A percentile compares a stretch with the other conserved stretches of the same genome.
phyloP scores from a whole-genome alignment of 2,329 filamentous ascomycete species.

The Colletotrichum cordylinicola region DNA sequence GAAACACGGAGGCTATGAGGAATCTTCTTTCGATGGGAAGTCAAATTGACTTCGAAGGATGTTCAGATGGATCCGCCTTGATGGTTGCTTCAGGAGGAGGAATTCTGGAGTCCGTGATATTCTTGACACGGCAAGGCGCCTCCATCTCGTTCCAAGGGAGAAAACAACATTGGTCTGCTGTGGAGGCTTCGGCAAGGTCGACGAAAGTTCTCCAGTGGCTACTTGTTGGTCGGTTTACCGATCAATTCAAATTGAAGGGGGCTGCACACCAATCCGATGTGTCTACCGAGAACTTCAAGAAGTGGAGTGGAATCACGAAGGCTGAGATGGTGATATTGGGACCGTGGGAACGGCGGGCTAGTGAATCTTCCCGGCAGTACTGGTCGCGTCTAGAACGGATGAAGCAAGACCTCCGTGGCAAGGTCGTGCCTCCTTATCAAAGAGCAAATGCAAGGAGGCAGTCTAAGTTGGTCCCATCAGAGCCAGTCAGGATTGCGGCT shows the following conservation, averaged over 20 bases:
- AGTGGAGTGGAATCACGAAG: background rate
- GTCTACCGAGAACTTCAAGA: rapidly evolving
- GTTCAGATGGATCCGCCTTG: background rate
- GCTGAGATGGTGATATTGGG: background rate
- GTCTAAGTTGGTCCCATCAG: background rate
- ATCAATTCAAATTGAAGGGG: rapidly evolving
- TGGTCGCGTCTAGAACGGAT: background rate
- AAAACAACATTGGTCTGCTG: background rate
- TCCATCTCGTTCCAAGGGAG: rapidly evolving
- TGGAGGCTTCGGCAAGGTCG: rapidly evolving
- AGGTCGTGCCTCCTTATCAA: background rate
- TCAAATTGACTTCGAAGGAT: background rate
- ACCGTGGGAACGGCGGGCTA: rapidly evolving
- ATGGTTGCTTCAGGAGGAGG: background rate
- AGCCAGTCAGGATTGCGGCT: background rate
- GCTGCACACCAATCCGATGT: rapidly evolving
- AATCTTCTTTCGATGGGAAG: background rate
- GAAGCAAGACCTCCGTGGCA: rapidly evolving
- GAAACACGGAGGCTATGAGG: background rate
- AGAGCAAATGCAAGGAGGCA: background rate
- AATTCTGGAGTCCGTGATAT: background rate
- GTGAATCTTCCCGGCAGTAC: background rate
- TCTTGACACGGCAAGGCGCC: background rate
- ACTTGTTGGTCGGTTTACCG: background rate
- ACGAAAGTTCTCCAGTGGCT: background rate